Conservation (phyloP, 2,329 filamentous ascomycete species). For the Hysterium pulicare region DNA sequence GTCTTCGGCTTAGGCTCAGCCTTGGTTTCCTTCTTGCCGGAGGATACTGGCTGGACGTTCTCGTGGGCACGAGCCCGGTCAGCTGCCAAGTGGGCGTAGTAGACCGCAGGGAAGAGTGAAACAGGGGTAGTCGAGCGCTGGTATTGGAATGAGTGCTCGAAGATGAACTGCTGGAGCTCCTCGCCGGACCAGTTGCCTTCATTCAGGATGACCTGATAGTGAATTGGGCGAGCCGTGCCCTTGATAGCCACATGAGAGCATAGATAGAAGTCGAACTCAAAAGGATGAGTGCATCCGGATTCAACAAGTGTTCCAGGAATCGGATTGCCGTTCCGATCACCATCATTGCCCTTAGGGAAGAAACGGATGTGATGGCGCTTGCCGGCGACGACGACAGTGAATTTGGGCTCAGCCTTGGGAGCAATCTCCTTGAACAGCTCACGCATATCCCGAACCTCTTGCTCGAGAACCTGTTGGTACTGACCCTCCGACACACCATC, state of each 20-base stretch:
- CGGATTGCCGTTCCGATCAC: constrained; percentile 76
- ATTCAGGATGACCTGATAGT: constrained; percentile 86
- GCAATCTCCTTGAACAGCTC: constrained; percentile 48
- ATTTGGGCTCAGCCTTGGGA: constrained; percentile 52
- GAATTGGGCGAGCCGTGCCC: constrained; percentile 86
- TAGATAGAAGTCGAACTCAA: constrained; percentile 84
- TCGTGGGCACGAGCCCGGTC: constrained; percentile 77
- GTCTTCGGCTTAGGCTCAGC: constrained; percentile 19
- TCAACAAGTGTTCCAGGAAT: constrained; percentile 86
- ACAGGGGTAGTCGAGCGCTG: constrained; percentile 89
- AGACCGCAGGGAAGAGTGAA: constrained; percentile 82
- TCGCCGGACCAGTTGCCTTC: constrained; percentile 67
- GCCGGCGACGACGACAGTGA: constrained; percentile 83
- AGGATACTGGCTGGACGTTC: constrained; percentile 39
- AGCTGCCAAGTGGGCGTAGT: constrained; percentile 91
- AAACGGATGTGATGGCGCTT: constrained; percentile 95
- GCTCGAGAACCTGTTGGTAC: constrained; percentile 72
- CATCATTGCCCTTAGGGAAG: constrained; percentile 63
- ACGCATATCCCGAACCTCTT: constrained; percentile 74
- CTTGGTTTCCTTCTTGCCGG: constrained; percentile 37
- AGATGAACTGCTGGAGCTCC: constrained; percentile 81
- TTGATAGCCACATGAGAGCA: constrained; percentile 78
- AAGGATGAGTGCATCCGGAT: constrained; percentile 82
- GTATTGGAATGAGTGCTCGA: constrained; percentile 93
- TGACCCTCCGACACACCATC: constrained; percentile 90